Evolutionary conservation across 2,329 filamentous ascomycete genomes (phyloP).

Genomic region (Beauveria bassiana): DNA sequence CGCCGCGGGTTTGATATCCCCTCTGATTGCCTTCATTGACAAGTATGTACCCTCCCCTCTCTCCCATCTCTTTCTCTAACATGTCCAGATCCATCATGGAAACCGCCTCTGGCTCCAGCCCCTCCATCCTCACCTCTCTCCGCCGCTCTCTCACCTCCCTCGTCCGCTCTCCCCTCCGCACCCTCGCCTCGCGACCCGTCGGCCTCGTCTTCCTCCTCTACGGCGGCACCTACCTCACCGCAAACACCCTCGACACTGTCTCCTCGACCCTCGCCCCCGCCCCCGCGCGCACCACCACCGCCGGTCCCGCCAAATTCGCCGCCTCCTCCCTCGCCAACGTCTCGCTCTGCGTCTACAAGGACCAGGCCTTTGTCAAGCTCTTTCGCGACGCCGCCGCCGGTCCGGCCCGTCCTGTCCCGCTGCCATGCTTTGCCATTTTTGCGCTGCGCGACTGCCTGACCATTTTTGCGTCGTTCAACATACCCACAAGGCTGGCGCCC

Average conservation of each 20-base stretch:
- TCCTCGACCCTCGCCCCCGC: conserved; percentile 54
- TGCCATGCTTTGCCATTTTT: conserved; percentile 70
- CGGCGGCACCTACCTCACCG: conserved; percentile 81
- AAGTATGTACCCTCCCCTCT: conserved; percentile 43
- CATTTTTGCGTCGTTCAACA: conserved; percentile 87
- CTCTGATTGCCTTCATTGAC: conserved; percentile 82
- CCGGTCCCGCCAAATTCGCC: conserved; percentile 72
- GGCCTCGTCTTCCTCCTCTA: conserved; percentile 68
- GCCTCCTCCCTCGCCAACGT: conserved; percentile 78
- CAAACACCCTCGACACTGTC: conserved; percentile 78
- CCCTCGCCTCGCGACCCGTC: conserved; percentile 59
- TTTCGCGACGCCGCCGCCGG: conserved; percentile 56
- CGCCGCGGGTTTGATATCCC: conserved; percentile 71
- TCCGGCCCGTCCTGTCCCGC: conserved; percentile 49
- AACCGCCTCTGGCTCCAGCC: conserved; percentile 62
- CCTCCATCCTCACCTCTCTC: conserved; percentile 50
- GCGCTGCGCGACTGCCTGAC: conserved; percentile 77
- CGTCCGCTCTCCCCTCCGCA: conserved; percentile 49
- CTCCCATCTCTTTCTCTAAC: conserved; percentile 7
- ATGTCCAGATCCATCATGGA: conserved; percentile 63
- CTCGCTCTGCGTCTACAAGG: conserved; percentile 80
- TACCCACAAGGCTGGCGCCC: conserved; percentile 72
- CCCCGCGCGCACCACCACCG: conserved; percentile 56
- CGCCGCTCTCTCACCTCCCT: conserved; percentile 49
- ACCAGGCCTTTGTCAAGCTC: conserved; percentile 74